Evolutionary conservation across 2,329 filamentous ascomycete genomes (phyloP), one percentile per base, ranked within the genome.

Genomic region (Teratosphaeria nubilosa): DNA sequence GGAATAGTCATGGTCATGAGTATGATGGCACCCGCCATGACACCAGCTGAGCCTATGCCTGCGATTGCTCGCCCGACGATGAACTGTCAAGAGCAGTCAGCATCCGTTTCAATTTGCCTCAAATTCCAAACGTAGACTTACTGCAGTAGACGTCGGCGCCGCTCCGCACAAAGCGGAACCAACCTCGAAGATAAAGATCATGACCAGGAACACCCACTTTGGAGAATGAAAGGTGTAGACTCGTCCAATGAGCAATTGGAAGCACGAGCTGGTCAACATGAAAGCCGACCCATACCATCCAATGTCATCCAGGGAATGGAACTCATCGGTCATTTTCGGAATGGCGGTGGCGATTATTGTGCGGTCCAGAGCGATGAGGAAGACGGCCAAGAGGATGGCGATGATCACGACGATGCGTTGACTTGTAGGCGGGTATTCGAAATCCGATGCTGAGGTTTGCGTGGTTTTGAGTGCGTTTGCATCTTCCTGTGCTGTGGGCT

Each of bases 101-200:
- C 32, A 37, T 20, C 48, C 11, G n/a, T 10, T 11, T 13, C 20
- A 10, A 3, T 24, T 51, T 3, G 4, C 9, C 13, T 13, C 11
- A n/a, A 16, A 24, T 51, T 30, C 27, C 9, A 11, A 14, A 14
- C 10, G 6, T 30, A 57, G 30, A 48, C 41, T 48, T 20, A 48
- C 41, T 0, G 69, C 69, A 6, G 65, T 66, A 4, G 68, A 71
- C 54, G 68, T 72, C 14, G 67, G 68, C 1, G 74, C 70, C 0
- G 73, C 69, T 14, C 53, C 82, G 62, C 80, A 84, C n/a, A 85
- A 67, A 5, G 80, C 62, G 1, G 80, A 82, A 1, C 82, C 82
- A 5, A 82, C 20, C 64, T 84, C 80, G 60, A 85, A 85, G 45
- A 82, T 57, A 34, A 59, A 25, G 73, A 74, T 71, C 7, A 67